phyloP scores from a whole-genome alignment of 306 rosid species.

The Trichosanthes cucumerina region DNA sequence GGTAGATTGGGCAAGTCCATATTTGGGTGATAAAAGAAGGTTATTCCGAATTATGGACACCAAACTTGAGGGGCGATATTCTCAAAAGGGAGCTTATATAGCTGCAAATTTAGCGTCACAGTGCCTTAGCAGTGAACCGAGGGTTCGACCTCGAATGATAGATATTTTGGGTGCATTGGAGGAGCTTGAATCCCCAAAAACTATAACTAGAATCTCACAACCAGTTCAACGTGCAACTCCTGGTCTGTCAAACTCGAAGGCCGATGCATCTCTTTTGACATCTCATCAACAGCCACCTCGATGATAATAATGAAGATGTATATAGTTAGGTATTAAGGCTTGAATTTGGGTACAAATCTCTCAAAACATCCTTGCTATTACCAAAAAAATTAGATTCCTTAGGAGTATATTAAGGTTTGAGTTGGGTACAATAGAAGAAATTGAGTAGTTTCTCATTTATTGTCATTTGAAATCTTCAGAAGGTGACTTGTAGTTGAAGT shows the following conservation, averaged over 20 bases:
- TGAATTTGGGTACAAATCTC: background rate
- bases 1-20: slow-evolving; percentile 87
- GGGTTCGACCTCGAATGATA: slow-evolving; percentile 69
- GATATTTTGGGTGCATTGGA: slow-evolving; percentile 58
- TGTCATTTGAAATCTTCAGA: background rate
- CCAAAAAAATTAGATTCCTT: background rate
- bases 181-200: slow-evolving; percentile 54
- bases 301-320: slow-evolving; percentile 10
- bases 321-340: background rate
- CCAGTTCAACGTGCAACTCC: slow-evolving; percentile 18
- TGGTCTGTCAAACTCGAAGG: background rate
- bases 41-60: slow-evolving; percentile 89
- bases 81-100: slow-evolving; percentile 61
- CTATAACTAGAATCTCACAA: slow-evolving; percentile 24
- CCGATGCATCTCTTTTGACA: background rate
- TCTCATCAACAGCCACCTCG: slow-evolving; percentile 25
- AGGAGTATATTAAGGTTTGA: background rate
- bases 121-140: slow-evolving; percentile 67
- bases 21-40: slow-evolving; percentile 59
- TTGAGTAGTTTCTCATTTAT: background rate
- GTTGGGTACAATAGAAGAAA: background rate
- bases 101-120: slow-evolving; percentile 71
- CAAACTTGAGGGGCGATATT: slow-evolving; percentile 79
- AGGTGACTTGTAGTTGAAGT: background rate
- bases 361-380: too few relatives aligned